Conservation (phyloP, 192 early-diverging fungal genomes). For the Bifiguratus adelaidae region DNA sequence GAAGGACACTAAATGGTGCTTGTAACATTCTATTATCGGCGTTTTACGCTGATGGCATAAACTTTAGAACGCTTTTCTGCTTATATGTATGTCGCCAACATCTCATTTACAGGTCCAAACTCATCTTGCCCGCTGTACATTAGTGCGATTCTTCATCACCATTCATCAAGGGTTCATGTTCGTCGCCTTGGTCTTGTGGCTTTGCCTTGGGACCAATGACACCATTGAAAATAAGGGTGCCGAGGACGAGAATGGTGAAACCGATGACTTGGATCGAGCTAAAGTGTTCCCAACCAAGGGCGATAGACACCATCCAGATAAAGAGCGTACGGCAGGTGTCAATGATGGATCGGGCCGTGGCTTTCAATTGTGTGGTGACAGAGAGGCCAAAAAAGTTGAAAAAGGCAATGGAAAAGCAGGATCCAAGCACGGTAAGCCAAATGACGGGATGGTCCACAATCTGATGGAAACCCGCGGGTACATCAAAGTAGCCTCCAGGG, state of each 20-base stretch:
- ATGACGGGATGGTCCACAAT: constrained; percentile 47
- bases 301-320: constrained; percentile 87
- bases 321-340: constrained; percentile 91
- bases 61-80: no score
- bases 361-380: constrained; percentile 76
- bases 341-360: constrained; percentile 89
- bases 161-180: no score
- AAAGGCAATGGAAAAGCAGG: constrained; percentile 85
- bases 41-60: no score
- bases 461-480: constrained; percentile 61
- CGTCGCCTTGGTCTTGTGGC: no score
- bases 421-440: constrained; percentile 66
- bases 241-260: constrained; percentile 55
- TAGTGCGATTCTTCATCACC: no score
- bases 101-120: no score
- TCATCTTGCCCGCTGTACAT: no score
- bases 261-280: constrained; percentile 89
- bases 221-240: constrained; percentile 88
- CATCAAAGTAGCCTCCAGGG: constrained; percentile 77
- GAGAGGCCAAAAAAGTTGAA: constrained; percentile 95
- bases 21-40: no score
- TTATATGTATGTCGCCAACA: no score
- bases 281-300: constrained; percentile 94
- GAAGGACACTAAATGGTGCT: constrained; percentile 20
- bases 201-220: no score